A percentile compares a stretch with the other conserved stretches of the same genome.
Evolutionary conservation across 306 rosid genomes (phyloP).

Genomic region (Castanea crenata): DNA sequence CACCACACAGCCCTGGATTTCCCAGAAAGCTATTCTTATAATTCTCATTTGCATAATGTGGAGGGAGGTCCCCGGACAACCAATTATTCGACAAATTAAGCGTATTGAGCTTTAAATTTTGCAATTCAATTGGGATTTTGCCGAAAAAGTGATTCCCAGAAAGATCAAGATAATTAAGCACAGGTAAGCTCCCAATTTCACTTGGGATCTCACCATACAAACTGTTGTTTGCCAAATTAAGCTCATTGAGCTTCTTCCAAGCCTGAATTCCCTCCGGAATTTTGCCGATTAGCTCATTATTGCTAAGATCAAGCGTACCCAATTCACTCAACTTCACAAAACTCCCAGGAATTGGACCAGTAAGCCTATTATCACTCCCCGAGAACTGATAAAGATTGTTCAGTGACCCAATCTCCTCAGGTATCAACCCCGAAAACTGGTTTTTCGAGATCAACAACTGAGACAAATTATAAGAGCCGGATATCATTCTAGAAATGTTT

Average conservation of each 20-base stretch:
- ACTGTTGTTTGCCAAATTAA: conserved; percentile 61
- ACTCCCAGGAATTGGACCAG: conserved; percentile 50
- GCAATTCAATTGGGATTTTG: conserved; percentile 54
- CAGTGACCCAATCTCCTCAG: conserved; percentile 51
- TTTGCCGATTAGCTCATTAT: conserved; percentile 55
- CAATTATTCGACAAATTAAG: conserved; percentile 61
- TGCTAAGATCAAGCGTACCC: conserved; percentile 57
- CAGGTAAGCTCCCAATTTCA: conserved; percentile 57
- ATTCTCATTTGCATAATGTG: conserved; percentile 48
- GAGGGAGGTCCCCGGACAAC: conserved; percentile 62
- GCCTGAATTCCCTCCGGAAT: conserved; percentile 44
- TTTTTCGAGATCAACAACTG: conserved; percentile 48
- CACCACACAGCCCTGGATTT: conserved; percentile 59
- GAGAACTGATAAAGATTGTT: conserved; percentile 40
- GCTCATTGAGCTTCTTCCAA: conserved; percentile 56
- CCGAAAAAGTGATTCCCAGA: conserved; percentile 55
- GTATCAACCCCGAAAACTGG: conserved; percentile 58
- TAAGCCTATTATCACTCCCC: conserved; percentile 44
- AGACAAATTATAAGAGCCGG: conserved; percentile 52
- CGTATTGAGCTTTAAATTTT: conserved; percentile 62
- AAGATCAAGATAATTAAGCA: conserved; percentile 80
- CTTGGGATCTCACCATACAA: conserved; percentile 51
- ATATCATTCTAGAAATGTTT: conserved; percentile 46
- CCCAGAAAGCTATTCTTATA: conserved; percentile 60
- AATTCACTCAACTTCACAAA: conserved; percentile 44